Base-by-base conservation (phyloP, 352 stramenopile species). In the Pythium scleroteichum region DNA sequence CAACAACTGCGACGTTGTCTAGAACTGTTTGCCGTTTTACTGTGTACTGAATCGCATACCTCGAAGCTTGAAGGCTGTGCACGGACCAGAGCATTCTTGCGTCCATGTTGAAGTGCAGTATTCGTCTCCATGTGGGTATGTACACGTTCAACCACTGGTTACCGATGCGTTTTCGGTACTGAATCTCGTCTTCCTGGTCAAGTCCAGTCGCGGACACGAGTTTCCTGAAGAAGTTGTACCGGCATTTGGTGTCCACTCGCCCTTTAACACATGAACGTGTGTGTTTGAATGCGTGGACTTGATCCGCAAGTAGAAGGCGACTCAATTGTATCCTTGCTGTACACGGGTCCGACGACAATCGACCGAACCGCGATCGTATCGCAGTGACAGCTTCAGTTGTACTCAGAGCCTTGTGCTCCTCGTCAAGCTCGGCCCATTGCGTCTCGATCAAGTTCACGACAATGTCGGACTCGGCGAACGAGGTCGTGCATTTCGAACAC, bases 31-130 rank as follows among this genome's bases (percentile, higher is more conserved):
- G 62, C 10, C 60, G 62, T 22, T 71, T 74, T 17, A 65, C 53
- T 1, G 62, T 39, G 35, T 74, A 74, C 24, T 68, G 62, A 14
- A 74, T 48, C 19, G 62, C 67, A 29, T 71, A 74, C 3, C 53
- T 32, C 22, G 44, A 53, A 2, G 45, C 67, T 35, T 70, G 58
- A 2, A 74, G 53, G 17, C 53, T 39, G 10, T 61, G 13, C 2
- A 52, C 58, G 4, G 42, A 60, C 61, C 59, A 66, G 1, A 71
- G 42, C 2, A 70, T 24, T 13, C 58, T 41, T 22, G 66, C 52
- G 24, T 67, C 60, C 61, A 73, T 69, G 47, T 73, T 73, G 59
- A 74, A 74, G 20, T 70, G 67, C 0, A 70, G 38, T 39, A 74
- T 46, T 16, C 58, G 13, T 35, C 66, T 27, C 66, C 62, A 74